Percentiles rank a stretch among this genome's conserved stretches.
Evolutionary conservation across 768 basidiomycete species (phyloP).

Genomic region (Clavaria fumosa): DNA sequence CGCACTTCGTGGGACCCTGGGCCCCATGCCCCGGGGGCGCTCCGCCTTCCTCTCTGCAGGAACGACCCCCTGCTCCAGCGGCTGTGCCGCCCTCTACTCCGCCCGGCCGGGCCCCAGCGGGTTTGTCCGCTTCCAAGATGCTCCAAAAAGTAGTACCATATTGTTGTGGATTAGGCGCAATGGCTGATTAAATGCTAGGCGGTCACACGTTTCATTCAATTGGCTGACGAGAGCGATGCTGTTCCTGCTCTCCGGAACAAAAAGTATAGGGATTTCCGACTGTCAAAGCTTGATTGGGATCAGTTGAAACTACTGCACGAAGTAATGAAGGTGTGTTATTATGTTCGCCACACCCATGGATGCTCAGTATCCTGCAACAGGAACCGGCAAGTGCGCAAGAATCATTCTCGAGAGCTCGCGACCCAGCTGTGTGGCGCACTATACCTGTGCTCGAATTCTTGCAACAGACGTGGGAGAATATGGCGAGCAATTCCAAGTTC

Average conservation of each 20-base stretch:
- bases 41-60: too few relatives aligned
- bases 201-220: conserved; percentile 8
- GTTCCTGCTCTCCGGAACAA: conserved; percentile 9
- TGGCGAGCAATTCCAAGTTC: conserved; percentile 8
- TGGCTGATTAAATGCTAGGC: conserved; percentile 2
- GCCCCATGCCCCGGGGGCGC: too few relatives aligned
- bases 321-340: conserved; percentile 8
- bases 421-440: conserved; percentile 11
- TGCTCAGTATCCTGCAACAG: conserved; percentile 6
- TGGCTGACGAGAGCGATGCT: conserved; percentile 10
- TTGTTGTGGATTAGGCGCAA: conserved; percentile 1
- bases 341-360: conserved; percentile 8
- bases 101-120: too few relatives aligned
- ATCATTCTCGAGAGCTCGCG: conserved; percentile 7
- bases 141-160: conserved; percentile 1
- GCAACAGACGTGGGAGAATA: conserved; percentile 10
- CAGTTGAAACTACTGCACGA: conserved; percentile 9
- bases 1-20: too few relatives aligned
- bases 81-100: too few relatives aligned
- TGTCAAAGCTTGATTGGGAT: conserved; percentile 6
- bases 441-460: conserved; percentile 11
- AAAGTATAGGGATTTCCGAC: conserved; percentile 9
- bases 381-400: conserved; percentile 11
- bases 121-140: too few relatives aligned
- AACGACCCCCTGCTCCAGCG: too few relatives aligned